Base-by-base conservation (phyloP, 2,329 filamentous ascomycete species). In the Aspergillus spinulosporus region DNA sequence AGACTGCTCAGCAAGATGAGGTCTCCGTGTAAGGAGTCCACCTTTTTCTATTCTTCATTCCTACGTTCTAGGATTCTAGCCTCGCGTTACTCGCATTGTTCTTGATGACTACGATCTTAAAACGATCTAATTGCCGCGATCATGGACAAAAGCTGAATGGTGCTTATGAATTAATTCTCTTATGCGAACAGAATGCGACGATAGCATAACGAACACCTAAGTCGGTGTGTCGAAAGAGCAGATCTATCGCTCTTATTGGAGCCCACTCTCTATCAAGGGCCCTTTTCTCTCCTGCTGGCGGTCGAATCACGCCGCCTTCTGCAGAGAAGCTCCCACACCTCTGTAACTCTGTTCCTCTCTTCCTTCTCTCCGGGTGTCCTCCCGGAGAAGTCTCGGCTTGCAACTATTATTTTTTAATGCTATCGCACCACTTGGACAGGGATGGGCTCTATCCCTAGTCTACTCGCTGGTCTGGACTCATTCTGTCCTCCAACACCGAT, bases 161-260 rank as follows among this genome's bases (percentile, higher is more conserved):
- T 47, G 34, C 32, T 42, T 45, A 46, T 56, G 47, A 57, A 52
- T 48, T 21, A 21, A 21, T 21, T 21, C 21, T 21, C 21, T 21
- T 21, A 21, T 43, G 31, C 39, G 32, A 14, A 42, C 21, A 43
- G 46, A 49, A 31, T 28, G 42, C 15, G 4, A 39, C 40, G 32
- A 45, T 29, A 44, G 31, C 46, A 49, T 14, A 42, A 48, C 49
- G 15, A 52, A 42, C 37, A 11, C 34, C 40, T 49, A 15, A 54
- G 49, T 48, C 36, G 49, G 37, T 51, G 49, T 48, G 49, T 49
- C 26, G 45, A 57, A 21, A 29, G 29, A 28, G 39, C 46, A 37
- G 47, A 57, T 36, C 49, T 57, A 39, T 44, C 26, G 14, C 42
- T 56, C 32, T 51, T 48, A 57, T 52, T 52, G 54, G 54, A 57